Conservation (phyloP, 805 yeast genomes). For the Metschnikowia vanudenii region DNA sequence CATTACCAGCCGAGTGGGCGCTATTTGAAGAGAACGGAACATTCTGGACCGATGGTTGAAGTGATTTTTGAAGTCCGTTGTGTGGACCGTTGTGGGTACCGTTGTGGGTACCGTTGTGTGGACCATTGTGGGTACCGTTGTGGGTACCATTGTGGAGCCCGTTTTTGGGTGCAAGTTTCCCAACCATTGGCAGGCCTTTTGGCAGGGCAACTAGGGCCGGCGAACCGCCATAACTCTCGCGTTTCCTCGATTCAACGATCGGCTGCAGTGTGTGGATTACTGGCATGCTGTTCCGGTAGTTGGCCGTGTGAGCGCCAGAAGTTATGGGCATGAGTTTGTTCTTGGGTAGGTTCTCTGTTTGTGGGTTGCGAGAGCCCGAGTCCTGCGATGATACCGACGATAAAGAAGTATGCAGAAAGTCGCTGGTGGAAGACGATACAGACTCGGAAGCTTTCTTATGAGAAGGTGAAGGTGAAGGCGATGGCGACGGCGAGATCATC, state of each 20-base stretch:
- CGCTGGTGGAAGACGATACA: conserved; percentile 26
- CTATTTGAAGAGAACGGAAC: too few species aligned
- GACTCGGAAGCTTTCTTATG: conserved; percentile 9
- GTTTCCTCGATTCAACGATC: not conserved
- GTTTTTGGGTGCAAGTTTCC: too few species aligned
- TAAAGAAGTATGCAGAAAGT: conserved; percentile 32
- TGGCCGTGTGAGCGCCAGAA: not conserved
- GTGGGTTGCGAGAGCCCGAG: not conserved
- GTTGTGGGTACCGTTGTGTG: too few species aligned
- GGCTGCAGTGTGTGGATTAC: not conserved
- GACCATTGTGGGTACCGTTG: too few species aligned
- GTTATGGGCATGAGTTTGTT: not conserved
- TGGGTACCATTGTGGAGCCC: too few species aligned
- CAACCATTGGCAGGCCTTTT: too few species aligned
- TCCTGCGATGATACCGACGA: conserved; percentile 30
- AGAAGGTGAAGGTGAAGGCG: conserved; percentile 4
- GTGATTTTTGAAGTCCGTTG: too few species aligned
- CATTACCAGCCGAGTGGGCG: too few species aligned
- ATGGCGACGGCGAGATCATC: not conserved
- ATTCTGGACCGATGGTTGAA: too few species aligned
- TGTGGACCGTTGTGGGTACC: too few species aligned
- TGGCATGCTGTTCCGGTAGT: conserved; percentile 10
- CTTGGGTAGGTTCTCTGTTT: conserved; percentile 1
- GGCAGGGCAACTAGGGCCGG: not conserved
- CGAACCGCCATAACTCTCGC: not conserved